Base-by-base conservation (phyloP, 192 early-diverging fungal species). In the Coemansia sp. region DNA sequence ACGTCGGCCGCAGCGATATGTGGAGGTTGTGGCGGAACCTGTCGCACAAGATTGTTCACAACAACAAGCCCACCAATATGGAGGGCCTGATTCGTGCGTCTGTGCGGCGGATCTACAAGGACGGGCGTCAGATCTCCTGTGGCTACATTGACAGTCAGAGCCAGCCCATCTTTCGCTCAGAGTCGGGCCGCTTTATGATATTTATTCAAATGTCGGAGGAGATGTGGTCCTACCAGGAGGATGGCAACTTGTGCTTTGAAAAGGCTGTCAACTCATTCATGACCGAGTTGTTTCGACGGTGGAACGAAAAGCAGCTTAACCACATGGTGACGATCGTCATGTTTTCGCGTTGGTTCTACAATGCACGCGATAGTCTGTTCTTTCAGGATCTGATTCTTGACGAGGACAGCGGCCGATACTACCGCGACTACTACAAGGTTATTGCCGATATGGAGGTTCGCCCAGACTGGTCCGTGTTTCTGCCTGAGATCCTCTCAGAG, bases 171-270 rank as follows among this genome's bases (percentile, higher is more conserved):
- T 98, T 95, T 63, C 86, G 97, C 13, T 98, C 97, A 11, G 93
- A 93, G 67, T 94, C 95, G 0, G 95, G 94, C 11, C 94, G 96
- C 65, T 93, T 91, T 59, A 96, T 94, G 72, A 88, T 99, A 15
- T 95, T 96, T 74, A 89, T 99, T 20, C 97, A 99, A 82, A 94
- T 99, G 94, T 92, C 90, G 34, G 88, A 88, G 51, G 97, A 99
- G 82, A 99, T 98, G 95, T 96, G 93, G 92, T 90, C 95, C 41
- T 98, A 96, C 86, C 95, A 95, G 61, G 96, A 98, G 69, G 96
- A 99, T 70, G 95, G 96, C 8, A 93, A 98, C 73, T 79, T 99
- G 24, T 94, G 90, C 75, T 97, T 93, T 83, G 97, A 96, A 78
- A 95, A 94, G 76, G 92, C 90, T 5, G 89, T 98, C 51, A 89